Percentiles rank a stretch among this genome's conserved stretches.
Evolutionary conservation across 75 land plant genomes (phyloP).

Genomic region (Sequoiadendron giganteum): DNA sequence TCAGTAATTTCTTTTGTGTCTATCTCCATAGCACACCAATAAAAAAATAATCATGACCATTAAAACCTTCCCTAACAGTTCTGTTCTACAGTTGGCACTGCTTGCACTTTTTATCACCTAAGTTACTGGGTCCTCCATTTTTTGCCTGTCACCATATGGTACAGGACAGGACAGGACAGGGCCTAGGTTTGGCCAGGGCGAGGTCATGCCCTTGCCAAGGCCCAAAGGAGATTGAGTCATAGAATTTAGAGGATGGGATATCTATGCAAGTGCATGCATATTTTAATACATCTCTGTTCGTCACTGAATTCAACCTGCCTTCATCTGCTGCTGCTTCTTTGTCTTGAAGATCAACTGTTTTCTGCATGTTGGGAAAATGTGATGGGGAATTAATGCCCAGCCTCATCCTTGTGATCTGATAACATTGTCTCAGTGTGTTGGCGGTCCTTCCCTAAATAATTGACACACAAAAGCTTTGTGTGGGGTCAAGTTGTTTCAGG

Average conservation of each 20-base stretch:
- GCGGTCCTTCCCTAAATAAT: neutral
- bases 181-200: too few species aligned
- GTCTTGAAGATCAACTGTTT: slow-evolving; percentile 9
- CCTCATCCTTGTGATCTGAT: slow-evolving; percentile 52
- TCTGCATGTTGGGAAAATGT: slow-evolving; percentile 22
- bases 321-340: neutral
- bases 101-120: neutral
- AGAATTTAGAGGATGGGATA: slow-evolving; percentile 46
- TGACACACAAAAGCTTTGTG: neutral
- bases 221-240: neutral
- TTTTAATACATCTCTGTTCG: slow-evolving; percentile 64
- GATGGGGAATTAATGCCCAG: slow-evolving; percentile 55
- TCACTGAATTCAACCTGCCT: slow-evolving; percentile 29
- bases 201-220: too few species aligned
- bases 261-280: slow-evolving; percentile 64
- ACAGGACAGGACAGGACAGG: too few species aligned
- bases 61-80: neutral
- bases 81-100: neutral
- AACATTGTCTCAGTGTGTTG: neutral
- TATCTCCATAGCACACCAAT: neutral
- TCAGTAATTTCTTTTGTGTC: neutral
- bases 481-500: neutral
- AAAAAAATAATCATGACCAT: neutral
- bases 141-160: too few species aligned
- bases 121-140: neutral